Evolutionary conservation across 2,329 filamentous ascomycete species (phyloP).

Genomic region (Emericellopsis atlantica): DNA sequence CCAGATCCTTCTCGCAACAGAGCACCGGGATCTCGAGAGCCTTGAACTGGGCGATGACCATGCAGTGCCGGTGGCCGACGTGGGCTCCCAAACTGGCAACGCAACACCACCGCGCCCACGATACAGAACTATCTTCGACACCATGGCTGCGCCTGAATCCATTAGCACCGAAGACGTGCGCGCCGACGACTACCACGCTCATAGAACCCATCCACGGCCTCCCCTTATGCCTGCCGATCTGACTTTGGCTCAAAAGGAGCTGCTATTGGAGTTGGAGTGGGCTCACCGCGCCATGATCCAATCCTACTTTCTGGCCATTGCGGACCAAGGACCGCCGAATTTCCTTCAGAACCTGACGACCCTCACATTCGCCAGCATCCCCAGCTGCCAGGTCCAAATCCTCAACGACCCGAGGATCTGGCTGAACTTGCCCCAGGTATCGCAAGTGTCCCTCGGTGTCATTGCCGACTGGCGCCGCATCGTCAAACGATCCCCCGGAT

Average conservation of each 20-base stretch:
- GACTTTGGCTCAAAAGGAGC: conserved; percentile 52
- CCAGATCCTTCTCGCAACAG: conserved; percentile 19
- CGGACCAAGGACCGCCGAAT: conserved; percentile 36
- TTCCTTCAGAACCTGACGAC: conserved; percentile 42
- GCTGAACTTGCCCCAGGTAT: conserved; percentile 40
- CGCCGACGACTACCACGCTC: no score
- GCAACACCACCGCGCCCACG: no score
- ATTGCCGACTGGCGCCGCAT: conserved; percentile 56
- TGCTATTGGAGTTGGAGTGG: conserved; percentile 57
- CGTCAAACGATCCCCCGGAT: conserved; percentile 32
- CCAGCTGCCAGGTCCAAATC: conserved; percentile 44
- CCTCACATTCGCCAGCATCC: conserved; percentile 51
- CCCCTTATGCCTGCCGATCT: conserved; percentile 40
- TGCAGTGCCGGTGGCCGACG: not conserved
- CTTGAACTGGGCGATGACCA: not conserved
- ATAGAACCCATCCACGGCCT: not conserved
- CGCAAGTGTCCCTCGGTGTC: conserved; percentile 43
- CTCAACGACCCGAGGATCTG: conserved; percentile 49
- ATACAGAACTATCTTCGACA: no score
- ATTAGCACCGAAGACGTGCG: no score
- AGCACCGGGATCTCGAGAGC: conserved; percentile 13
- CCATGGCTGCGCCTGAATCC: no score
- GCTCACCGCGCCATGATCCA: conserved; percentile 56
- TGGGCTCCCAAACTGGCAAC: no score
- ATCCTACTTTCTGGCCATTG: conserved; percentile 52